These are phyloP conservation scores for Hypoxylon crocopeplum DNA, from an alignment of 495 filamentous ascomycete genomes.

Conservation along the genomic window DNA sequence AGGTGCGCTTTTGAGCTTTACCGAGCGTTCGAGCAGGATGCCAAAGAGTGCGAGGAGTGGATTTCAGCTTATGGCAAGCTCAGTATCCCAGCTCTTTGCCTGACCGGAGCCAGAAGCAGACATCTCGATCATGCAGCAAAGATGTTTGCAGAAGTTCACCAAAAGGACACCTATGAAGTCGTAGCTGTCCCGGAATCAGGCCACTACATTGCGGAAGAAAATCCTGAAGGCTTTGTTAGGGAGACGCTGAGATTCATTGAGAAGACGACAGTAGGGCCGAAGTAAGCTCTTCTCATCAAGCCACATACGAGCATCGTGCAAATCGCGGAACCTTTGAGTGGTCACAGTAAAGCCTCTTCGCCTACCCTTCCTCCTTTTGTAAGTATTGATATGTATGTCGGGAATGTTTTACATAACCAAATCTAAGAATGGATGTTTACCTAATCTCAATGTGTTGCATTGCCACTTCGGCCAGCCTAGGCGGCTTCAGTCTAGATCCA, in stretches of 20 bases:
- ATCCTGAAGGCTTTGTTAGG: slow-evolving; percentile 47
- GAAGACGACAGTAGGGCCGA: not conserved
- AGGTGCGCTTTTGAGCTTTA: slow-evolving; percentile 49
- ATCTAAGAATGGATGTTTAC: too few species aligned
- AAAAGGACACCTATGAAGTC: slow-evolving; percentile 35
- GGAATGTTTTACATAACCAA: too few species aligned
- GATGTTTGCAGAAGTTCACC: slow-evolving; percentile 48
- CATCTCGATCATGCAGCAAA: slow-evolving; percentile 29
- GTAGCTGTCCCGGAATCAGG: slow-evolving; percentile 41
- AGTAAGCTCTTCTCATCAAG: not conserved
- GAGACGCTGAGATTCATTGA: slow-evolving; percentile 22
- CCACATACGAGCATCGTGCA: not conserved
- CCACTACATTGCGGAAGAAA: slow-evolving; percentile 52
- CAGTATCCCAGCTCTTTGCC: slow-evolving; percentile 43
- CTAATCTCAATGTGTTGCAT: too few species aligned
- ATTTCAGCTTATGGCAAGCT: slow-evolving; percentile 48
- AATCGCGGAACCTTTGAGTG: too few species aligned
- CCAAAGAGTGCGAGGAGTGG: slow-evolving; percentile 44
- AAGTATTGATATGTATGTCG: too few species aligned
- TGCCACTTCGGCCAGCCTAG: too few species aligned
- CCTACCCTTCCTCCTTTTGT: too few species aligned
- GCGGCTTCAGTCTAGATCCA: too few species aligned
- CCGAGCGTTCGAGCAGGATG: slow-evolving; percentile 52
- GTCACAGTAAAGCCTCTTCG: too few species aligned
- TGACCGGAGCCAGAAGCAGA: slow-evolving; percentile 44